These are phyloP conservation scores for Excoecaria agallocha DNA, from an alignment of 345 rosid species.

Conservation along the genomic window DNA sequence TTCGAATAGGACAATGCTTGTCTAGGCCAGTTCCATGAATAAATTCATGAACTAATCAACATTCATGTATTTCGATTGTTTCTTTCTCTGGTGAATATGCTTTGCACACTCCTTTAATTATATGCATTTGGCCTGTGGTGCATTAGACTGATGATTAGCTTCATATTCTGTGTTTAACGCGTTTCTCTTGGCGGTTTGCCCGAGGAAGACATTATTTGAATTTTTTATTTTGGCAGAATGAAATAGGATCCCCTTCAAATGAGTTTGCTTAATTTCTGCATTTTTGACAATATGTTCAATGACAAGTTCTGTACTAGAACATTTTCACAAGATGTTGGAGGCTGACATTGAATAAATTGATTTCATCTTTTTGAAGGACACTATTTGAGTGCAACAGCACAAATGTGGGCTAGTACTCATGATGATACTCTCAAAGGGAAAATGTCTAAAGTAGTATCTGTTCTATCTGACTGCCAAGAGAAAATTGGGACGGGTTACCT, in stretches of 20 bases:
- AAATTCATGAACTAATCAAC: neutral
- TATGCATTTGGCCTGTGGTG: neutral
- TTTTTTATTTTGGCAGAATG: neutral
- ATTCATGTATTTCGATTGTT: neutral
- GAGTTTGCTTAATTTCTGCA: neutral
- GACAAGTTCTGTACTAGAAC: neutral
- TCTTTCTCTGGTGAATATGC: neutral
- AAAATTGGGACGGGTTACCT: slow-evolving; percentile 80
- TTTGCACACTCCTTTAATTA: neutral
- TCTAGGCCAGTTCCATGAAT: neutral
- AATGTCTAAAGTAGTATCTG: slow-evolving; percentile 71
- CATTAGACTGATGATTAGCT: neutral
- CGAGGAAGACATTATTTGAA: neutral
- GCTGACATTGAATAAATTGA: slow-evolving; percentile 1
- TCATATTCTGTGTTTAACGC: neutral
- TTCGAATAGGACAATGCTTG: neutral
- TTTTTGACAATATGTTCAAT: too few species aligned
- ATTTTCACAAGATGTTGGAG: neutral
- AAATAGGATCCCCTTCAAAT: neutral
- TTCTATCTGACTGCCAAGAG: slow-evolving; percentile 66
- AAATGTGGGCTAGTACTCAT: slow-evolving; percentile 95
- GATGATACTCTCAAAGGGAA: slow-evolving; percentile 55
- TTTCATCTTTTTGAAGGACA: slow-evolving; percentile 57
- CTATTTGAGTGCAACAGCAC: slow-evolving; percentile 87
- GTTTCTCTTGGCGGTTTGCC: neutral